Evolutionary conservation across 2,329 filamentous ascomycete species (phyloP).

Genomic region (Pseudogymnoascus sp.): DNA sequence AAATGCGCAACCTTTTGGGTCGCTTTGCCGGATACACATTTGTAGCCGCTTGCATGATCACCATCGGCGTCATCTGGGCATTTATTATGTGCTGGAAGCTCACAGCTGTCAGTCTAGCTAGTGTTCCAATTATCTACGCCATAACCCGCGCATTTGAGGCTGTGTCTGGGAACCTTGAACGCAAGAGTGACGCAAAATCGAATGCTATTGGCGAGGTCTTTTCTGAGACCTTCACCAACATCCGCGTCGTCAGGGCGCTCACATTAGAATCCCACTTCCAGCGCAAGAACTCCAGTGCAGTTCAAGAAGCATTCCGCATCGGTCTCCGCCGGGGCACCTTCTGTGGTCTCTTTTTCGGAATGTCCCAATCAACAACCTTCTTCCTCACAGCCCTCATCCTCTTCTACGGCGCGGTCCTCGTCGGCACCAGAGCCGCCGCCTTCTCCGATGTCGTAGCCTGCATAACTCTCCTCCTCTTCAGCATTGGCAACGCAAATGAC

Average conservation of each 20-base stretch:
- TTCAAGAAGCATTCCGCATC: constrained; percentile 44
- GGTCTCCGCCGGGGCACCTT: constrained; percentile 60
- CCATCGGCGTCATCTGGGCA: constrained; percentile 66
- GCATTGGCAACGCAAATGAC: constrained; percentile 62
- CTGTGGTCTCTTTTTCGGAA: constrained; percentile 64
- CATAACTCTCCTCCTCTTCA: constrained; percentile 76
- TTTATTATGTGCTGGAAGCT: constrained; percentile 70
- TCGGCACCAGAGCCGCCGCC: constrained; percentile 41
- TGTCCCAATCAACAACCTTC: constrained; percentile 65
- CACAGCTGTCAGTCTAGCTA: constrained; percentile 65
- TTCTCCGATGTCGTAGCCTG: constrained; percentile 61
- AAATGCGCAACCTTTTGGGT: constrained; percentile 76
- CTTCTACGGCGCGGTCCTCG: constrained; percentile 67
- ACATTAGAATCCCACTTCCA: constrained; percentile 67
- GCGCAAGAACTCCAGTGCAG: constrained; percentile 49
- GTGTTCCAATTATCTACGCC: constrained; percentile 57
- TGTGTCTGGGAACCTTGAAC: constrained; percentile 65
- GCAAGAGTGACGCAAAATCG: constrained; percentile 54
- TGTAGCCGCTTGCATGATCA: constrained; percentile 58
- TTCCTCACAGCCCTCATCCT: constrained; percentile 74
- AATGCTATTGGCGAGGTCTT: constrained; percentile 55
- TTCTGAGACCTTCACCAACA: constrained; percentile 68
- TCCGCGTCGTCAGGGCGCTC: constrained; percentile 68
- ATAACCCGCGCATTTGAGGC: constrained; percentile 58
- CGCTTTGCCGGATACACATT: constrained; percentile 66